Evolutionary conservation across 2,329 filamentous ascomycete genomes (phyloP), one percentile per base, ranked within the genome.

Genomic region (Phialophora macrospora): DNA sequence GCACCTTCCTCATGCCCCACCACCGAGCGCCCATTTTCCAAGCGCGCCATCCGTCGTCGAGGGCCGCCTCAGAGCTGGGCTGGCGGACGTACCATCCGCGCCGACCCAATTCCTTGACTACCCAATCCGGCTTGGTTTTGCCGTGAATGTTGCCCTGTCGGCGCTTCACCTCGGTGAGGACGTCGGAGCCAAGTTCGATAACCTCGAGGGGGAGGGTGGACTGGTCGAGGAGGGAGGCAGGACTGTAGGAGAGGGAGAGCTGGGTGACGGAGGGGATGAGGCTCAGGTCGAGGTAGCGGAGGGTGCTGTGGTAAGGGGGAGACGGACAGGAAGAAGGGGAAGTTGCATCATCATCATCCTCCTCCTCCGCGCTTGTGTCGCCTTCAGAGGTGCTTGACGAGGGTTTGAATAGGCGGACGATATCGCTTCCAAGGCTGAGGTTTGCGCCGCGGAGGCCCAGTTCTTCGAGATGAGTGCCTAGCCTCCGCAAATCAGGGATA

Each of bases 1-100:
- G 84, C 28, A 85, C 77, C 75, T 87, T 95, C 68, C 90, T 85
- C 87, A 93, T 93, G 44, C 91, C 91, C 91, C 91, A 94, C 80
- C 88, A 91, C 72, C 87, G 86, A 56, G 91, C 91, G 34, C 91
- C 91, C 89, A 92, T 90, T 81, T 95, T 95, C 91, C 91, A 95
- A 73, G 81, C 79, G 34, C 88, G 81, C 55, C 80, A 77, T 1
- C 87, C 87, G 71, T 88, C 84, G 74, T 90, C 87, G 34, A 26
- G 34, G 46, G 66, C 51, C 9, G 62, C 56, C 14, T 66, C 59
- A n/a, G 62, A 80, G 75, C 62, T 77, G 4, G 78, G 79, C 61
- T 80, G 78, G 11, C 81, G 77, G 34, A 81, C 88, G 80, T 77
- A 93, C 90, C 76, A 93, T 75, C 89, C 90, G 85, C 75, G 86